phyloP scores from a whole-genome alignment of 768 basidiomycete genomes.

The Ramaria rubella region DNA sequence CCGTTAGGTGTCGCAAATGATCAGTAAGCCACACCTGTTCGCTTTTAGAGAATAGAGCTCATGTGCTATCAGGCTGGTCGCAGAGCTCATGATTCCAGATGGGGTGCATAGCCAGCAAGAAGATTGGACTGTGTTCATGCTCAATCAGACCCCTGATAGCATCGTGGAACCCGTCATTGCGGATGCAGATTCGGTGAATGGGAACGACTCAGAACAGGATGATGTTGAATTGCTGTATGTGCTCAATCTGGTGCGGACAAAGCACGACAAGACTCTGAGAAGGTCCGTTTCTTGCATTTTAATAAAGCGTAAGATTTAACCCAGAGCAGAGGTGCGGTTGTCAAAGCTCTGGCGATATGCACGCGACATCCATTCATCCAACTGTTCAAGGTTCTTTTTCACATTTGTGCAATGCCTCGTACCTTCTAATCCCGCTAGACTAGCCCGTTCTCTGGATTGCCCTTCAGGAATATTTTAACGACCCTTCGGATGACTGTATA shows the following conservation, averaged over 20 bases:
- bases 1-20: slow-evolving; percentile 85
- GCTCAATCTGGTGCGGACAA: slow-evolving; percentile 84
- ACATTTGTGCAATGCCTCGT: neutral
- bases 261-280: slow-evolving; percentile 77
- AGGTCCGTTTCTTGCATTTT: slow-evolving; percentile 42
- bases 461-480: slow-evolving; percentile 87
- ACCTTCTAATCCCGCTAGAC: slow-evolving; percentile 3
- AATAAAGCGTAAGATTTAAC: neutral
- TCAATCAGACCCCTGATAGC: slow-evolving; percentile 90
- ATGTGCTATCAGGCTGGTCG: slow-evolving; percentile 60
- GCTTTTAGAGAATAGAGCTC: neutral
- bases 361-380: slow-evolving; percentile 92
- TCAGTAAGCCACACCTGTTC: slow-evolving; percentile 49
- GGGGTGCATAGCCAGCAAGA: slow-evolving; percentile 92
- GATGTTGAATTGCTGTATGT: slow-evolving; percentile 68
- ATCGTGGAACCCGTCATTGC: slow-evolving; percentile 78
- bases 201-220: slow-evolving; percentile 24
- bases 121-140: slow-evolving; percentile 98
- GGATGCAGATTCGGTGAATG: slow-evolving; percentile 42
- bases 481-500: slow-evolving; percentile 86
- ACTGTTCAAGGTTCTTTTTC: slow-evolving; percentile 73
- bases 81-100: slow-evolving; percentile 97
- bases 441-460: slow-evolving; percentile 92
- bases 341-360: slow-evolving; percentile 92
- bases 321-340: slow-evolving; percentile 71